Percentiles rank a stretch among this genome's conserved stretches.
Conservation (phyloP, 1,284 basidiomycete species). For the Ustilago sp. region DNA sequence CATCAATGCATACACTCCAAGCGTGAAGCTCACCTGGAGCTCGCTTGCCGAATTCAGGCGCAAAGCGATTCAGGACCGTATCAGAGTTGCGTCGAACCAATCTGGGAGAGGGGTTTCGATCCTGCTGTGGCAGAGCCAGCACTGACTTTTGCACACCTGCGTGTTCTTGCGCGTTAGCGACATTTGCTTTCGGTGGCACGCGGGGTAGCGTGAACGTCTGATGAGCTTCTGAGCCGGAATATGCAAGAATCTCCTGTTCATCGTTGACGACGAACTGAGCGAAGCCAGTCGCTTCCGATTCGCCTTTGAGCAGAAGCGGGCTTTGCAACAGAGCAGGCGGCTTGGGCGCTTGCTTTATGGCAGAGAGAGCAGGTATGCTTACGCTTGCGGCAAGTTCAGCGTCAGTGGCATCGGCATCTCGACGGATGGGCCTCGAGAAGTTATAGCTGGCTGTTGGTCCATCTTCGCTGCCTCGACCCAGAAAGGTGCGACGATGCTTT, state of each 20-base stretch:
- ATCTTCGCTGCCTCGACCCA: constrained; percentile 22
- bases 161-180: not conserved
- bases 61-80: constrained; percentile 23
- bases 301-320: constrained; percentile 39
- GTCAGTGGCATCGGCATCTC: constrained; percentile 5
- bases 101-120: constrained; percentile 6
- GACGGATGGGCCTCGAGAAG: constrained; percentile 40
- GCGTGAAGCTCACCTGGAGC: constrained; percentile 45
- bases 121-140: constrained; percentile 9
- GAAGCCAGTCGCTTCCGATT: constrained; percentile 26
- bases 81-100: constrained; percentile 41
- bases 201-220: constrained; percentile 10
- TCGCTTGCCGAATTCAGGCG: constrained; percentile 26
- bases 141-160: constrained; percentile 16
- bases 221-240: constrained; percentile 27
- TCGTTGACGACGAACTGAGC: constrained; percentile 30
- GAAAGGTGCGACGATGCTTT: constrained; percentile 31
- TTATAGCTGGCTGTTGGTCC: constrained; percentile 22
- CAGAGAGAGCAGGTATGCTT: constrained; percentile 25
- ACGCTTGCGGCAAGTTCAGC: constrained; percentile 8
- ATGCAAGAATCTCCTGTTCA: constrained; percentile 27
- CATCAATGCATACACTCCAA: constrained; percentile 47
- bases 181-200: not conserved
- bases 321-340: constrained; percentile 27
- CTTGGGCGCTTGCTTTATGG: constrained; percentile 14